Conservation (phyloP, 176 grass and related monocot species). For the Avena sativa region DNA sequence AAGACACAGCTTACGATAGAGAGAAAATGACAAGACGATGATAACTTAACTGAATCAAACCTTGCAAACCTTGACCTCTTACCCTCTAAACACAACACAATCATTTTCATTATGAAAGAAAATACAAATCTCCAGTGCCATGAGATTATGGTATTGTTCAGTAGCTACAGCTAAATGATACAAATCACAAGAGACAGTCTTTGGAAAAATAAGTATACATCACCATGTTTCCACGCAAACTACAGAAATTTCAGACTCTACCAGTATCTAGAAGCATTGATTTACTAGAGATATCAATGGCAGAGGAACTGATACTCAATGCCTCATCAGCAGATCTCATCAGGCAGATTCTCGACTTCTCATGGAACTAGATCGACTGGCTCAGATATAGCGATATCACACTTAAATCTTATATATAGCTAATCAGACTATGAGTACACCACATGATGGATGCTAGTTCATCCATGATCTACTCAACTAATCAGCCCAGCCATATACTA, state of each 20-base stretch:
- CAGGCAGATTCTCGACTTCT: background rate
- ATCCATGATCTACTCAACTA: background rate
- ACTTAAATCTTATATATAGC: background rate
- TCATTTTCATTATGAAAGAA: background rate
- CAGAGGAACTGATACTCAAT: background rate
- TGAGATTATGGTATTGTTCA: background rate
- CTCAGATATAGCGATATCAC: slow-evolving; percentile 2
- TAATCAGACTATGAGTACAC: background rate
- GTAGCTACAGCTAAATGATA: background rate
- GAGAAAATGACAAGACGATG: slow-evolving; percentile 10
- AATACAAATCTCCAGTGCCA: background rate
- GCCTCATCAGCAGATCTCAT: background rate
- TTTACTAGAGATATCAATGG: background rate
- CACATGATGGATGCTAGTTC: background rate
- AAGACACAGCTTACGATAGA: slow-evolving; percentile 9
- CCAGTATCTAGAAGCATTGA: background rate
- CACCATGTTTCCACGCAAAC: background rate
- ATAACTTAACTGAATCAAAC: background rate
- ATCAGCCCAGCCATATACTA: background rate
- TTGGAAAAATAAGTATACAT: slow-evolving; percentile 5
- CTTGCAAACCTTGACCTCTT: background rate
- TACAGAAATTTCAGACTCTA: background rate
- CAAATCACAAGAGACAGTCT: background rate
- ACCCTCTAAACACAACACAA: slow-evolving; percentile 18
- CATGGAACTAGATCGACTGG: background rate